A percentile compares a stretch with the other conserved stretches of the same genome.
Evolutionary conservation across 306 rosid species (phyloP).

Genomic region (Vigna mungo): DNA sequence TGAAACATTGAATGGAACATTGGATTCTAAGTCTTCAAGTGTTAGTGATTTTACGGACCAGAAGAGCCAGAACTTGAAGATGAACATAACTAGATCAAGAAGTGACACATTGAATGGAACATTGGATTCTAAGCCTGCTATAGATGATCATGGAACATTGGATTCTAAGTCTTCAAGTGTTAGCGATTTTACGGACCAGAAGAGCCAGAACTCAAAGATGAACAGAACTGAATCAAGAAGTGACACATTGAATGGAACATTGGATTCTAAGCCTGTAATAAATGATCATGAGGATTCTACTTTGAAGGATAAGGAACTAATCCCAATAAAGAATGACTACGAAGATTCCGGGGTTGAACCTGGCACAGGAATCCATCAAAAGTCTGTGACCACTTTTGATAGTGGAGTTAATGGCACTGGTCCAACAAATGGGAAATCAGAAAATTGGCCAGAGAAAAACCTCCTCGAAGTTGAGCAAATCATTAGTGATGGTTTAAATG

Average conservation of each 20-base stretch:
- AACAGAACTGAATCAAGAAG: too few species aligned
- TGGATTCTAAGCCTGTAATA: conserved; percentile 12
- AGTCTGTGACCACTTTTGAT: conserved; percentile 53
- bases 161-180: too few species aligned
- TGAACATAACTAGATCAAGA: too few species aligned
- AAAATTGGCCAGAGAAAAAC: conserved; percentile 70
- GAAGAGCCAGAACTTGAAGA: too few species aligned
- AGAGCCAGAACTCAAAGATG: too few species aligned
- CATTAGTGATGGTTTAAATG: conserved; percentile 48
- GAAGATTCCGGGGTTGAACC: conserved; percentile 45
- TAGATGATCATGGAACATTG: too few species aligned
- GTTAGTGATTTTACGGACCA: too few species aligned
- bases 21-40: background rate
- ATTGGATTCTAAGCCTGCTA: too few species aligned
- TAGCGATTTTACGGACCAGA: too few species aligned
- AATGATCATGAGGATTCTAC: conserved; percentile 50
- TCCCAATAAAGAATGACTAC: conserved; percentile 38
- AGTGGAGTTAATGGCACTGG: conserved; percentile 46
- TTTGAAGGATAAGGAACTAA: conserved; percentile 47
- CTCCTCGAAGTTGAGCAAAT: conserved; percentile 64
- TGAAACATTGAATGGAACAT: conserved; percentile 45
- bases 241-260: too few species aligned
- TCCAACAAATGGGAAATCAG: conserved; percentile 48
- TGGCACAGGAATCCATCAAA: conserved; percentile 40
- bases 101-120: too few species aligned